Evolutionary conservation across 2,329 filamentous ascomycete genomes (phyloP), one percentile per base, ranked within the genome.

Genomic region (Colletotrichum sansevieriae): DNA sequence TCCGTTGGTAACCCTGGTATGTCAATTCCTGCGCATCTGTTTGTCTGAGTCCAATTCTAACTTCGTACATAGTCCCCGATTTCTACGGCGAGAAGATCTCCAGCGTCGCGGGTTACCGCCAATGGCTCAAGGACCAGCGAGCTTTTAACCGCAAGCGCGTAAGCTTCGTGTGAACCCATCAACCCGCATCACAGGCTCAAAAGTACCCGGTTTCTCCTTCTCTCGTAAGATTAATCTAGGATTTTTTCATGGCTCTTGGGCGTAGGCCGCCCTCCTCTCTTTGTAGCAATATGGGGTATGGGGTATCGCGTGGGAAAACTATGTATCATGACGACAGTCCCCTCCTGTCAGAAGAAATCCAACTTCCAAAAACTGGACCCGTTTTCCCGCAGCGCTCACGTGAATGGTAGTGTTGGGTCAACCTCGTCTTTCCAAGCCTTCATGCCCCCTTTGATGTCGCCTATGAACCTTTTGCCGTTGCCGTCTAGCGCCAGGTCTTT

Each of bases 31-130:
- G 0, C 18, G 0, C 1, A 12, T 7, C 4, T 3, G 20, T 37
- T 18, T 12, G 4, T 10, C 18, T 22, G 46, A 1, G 11, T 22
- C 29, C 22, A 15, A 15, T 65, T 22, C 61, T 54, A 4, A 68
- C 35, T 15, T 11, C 13, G 20, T 3, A 46, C 10, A 9, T 5
- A 87, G 93, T 97, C 1, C 95, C 95, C 49, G 96, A 99, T 79
- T 99, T 97, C 82, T 99, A 99, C 76, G 96, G 96, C 75, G 96
- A 99, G 84, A 98, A 98, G 87, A 97, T 99, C 75, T 93, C 92
- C 59, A 97, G 94, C 75, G 94, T 98, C 22, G 87, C 90, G 62
- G 95, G 93, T 54, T 99, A 98, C 80, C 86, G 96, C 75, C 91
- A 94, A 79, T 99, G 96, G 96, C 83, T 99, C 76, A 98, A 97